Evolutionary conservation across 148 eudicot species (phyloP).

Genomic region (Vaccinium myrtillus): DNA sequence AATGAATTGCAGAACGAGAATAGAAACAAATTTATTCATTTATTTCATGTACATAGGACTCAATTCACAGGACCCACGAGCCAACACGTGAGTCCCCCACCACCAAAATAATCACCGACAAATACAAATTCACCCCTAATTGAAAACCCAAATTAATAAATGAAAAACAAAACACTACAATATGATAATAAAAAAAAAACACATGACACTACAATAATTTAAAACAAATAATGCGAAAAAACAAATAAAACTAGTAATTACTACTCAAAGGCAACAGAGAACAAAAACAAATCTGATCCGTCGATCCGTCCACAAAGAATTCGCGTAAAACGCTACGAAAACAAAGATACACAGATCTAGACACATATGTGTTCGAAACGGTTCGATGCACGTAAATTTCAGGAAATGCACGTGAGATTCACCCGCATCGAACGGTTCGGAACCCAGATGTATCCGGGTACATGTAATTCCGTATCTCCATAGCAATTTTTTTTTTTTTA

Average conservation of each 20-base stretch:
- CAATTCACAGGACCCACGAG: constrained; percentile 11
- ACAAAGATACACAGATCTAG: background rate
- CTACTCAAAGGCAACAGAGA: background rate
- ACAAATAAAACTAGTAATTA: background rate
- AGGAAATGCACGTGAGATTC: too few species aligned
- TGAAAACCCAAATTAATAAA: background rate
- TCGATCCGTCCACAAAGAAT: background rate
- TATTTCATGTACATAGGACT: constrained; percentile 16
- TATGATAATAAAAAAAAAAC: background rate
- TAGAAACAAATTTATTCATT: constrained; percentile 15
- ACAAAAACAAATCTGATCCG: constrained; percentile 28
- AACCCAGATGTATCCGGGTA: background rate
- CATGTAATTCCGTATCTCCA: background rate
- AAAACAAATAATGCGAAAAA: background rate
- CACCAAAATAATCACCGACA: constrained; percentile 16
- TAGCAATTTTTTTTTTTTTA: background rate
- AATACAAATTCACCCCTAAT: background rate
- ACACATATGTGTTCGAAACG: too few species aligned
- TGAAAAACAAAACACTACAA: background rate
- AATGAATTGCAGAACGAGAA: background rate
- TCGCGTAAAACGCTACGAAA: background rate
- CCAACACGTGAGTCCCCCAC: background rate
- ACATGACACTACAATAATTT: background rate
- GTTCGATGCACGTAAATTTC: too few species aligned
- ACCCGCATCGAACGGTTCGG: too few species aligned